Evolutionary conservation across 441 rosid species (phyloP).

Genomic region (Jatropha multifida): DNA sequence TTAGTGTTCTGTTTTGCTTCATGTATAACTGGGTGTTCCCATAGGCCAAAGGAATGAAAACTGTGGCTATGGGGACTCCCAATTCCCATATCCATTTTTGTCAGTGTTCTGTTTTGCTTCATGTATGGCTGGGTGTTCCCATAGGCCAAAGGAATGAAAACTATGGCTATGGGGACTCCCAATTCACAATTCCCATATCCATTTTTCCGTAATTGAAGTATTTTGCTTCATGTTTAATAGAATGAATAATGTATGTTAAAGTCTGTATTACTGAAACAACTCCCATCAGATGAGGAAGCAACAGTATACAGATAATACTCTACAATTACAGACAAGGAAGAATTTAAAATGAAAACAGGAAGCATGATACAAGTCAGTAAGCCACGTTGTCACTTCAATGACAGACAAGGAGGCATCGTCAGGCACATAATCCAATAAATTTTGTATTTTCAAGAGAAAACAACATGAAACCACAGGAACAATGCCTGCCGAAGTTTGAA

Average conservation of each 20-base stretch:
- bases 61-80: too few species aligned
- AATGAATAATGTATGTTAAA: too few species aligned
- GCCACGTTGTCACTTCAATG: neutral
- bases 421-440: neutral
- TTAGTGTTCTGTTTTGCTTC: conserved; percentile 13
- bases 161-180: too few species aligned
- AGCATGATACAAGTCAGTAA: neutral
- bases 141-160: neutral
- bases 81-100: too few species aligned
- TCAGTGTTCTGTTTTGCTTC: neutral
- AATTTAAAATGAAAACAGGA: neutral
- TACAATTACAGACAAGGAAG: too few species aligned
- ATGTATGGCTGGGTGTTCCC: conserved; percentile 15
- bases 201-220: too few species aligned
- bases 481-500: neutral
- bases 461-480: neutral
- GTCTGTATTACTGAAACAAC: too few species aligned
- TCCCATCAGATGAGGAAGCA: too few species aligned
- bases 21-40: conserved; percentile 13
- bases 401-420: neutral
- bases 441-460: neutral
- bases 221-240: too few species aligned
- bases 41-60: neutral
- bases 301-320: too few species aligned
- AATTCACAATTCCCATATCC: too few species aligned